Conservation (phyloP, 83 land plant species). For the Larix sibirica region DNA sequence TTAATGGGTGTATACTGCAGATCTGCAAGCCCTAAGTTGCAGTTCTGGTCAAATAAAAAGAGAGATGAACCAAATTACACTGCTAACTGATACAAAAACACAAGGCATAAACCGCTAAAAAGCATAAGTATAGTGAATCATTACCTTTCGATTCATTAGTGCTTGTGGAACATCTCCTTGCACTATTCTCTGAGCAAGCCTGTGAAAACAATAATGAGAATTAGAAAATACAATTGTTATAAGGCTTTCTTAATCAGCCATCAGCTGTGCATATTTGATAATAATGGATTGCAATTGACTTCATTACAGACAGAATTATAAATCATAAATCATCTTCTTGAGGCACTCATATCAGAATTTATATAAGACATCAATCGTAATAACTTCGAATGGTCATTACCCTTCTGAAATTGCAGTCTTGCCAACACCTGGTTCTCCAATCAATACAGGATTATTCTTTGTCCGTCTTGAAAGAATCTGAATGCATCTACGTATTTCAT, state of each 20-base stretch:
- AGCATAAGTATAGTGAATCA: background rate
- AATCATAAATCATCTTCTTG: background rate
- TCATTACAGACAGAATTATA: background rate
- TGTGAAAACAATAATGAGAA: conserved; percentile 27
- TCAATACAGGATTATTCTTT: conserved; percentile 96
- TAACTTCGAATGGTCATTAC: conserved; percentile 37
- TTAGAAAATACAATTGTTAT: background rate
- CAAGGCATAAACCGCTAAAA: background rate
- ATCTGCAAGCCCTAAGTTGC: too few species aligned
- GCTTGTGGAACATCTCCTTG: conserved; percentile 99
- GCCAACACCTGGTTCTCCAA: conserved; percentile 99
- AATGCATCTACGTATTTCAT: conserved; percentile 96
- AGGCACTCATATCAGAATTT: background rate
- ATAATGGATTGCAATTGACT: background rate
- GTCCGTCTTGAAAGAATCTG: conserved; percentile 96
- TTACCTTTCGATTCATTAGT: conserved; percentile 87
- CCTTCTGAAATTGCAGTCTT: conserved; percentile 99
- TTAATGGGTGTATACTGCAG: too few species aligned
- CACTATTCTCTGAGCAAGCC: conserved; percentile 98
- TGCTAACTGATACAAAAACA: background rate
- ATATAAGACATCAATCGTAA: background rate
- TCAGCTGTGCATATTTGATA: background rate
- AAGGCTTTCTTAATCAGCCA: background rate
- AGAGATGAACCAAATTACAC: background rate
- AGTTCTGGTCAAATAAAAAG: too few species aligned